A percentile compares a stretch with the other conserved stretches of the same genome.
Evolutionary conservation across 1,284 basidiomycete species (phyloP).

Genomic region (Heterobasidion occidentale): DNA sequence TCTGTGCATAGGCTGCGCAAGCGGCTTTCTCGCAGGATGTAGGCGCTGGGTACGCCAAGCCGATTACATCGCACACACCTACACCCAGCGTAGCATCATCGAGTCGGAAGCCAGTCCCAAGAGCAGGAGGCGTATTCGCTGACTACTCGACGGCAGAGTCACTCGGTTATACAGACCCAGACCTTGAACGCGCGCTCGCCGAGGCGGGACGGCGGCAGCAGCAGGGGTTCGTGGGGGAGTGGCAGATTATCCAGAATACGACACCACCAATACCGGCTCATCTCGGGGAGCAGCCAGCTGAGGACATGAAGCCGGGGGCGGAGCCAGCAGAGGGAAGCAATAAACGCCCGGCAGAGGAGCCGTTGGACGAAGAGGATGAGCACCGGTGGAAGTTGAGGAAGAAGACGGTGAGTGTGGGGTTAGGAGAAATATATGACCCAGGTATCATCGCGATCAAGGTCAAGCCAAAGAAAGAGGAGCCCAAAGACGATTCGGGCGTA

Average conservation of each 20-base stretch:
- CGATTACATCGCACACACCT: conserved; percentile 24
- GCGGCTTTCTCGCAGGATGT: conserved; percentile 71
- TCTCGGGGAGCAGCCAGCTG: conserved; percentile 10
- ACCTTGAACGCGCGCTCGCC: conserved; percentile 48
- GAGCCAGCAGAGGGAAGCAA: conserved; percentile 13
- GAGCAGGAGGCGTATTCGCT: conserved; percentile 63
- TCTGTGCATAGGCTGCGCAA: conserved; percentile 51
- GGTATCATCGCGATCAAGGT: conserved; percentile 54
- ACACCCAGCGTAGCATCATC: conserved; percentile 27
- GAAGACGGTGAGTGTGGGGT: conserved; percentile 43
- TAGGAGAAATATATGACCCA: conserved; percentile 70
- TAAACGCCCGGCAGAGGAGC: conserved; percentile 25
- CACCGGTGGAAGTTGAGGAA: conserved; percentile 61
- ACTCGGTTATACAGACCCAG: conserved; percentile 72
- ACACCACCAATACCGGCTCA: conserved; percentile 20
- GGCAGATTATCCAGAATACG: conserved; percentile 62
- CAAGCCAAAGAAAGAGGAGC: conserved; percentile 41
- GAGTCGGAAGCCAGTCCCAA: conserved; percentile 34
- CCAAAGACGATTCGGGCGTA: conserved; percentile 2
- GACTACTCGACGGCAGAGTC: conserved; percentile 86
- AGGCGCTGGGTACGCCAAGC: conserved; percentile 52
- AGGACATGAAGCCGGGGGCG: background rate
- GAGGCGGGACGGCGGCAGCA: conserved; percentile 51
- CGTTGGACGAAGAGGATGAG: conserved; percentile 43
- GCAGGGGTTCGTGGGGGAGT: conserved; percentile 76